Base-by-base conservation (phyloP, 768 basidiomycete genomes). In the Postia placenta region DNA sequence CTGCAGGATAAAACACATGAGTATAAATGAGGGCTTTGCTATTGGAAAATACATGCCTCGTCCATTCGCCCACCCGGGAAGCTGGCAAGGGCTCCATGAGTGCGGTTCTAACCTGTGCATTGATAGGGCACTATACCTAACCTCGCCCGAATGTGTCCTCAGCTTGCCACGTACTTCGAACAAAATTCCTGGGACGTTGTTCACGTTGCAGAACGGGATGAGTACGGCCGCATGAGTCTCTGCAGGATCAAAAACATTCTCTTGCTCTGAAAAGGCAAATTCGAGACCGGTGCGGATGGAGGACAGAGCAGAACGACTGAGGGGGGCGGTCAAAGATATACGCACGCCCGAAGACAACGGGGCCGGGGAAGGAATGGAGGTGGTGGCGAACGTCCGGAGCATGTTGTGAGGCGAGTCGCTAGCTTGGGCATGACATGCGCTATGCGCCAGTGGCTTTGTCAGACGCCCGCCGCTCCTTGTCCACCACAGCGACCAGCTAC, bases 21-120 rank as follows among this genome's bases (percentile, higher is more conserved):
- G 25, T 15, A 7, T 25, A 36, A 25, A 27, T 47, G 12, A n/a
- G 30, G 25, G n/a, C 33, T 15, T 23, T 30, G 23, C 20, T n/a
- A n/a, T n/a, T n/a, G n/a, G 26, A 17, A 53, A 7, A 27, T 6
- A 67, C 67, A 24, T 53, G 83, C 85, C 46, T 80, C 65, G 62
- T 89, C 87, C 24, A 82, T 74, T 51, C 74, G 74, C 11, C 87
- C 87, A 24, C 87, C 86, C 41, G 87, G 87, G 65, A 86, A 88
- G 69, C 87, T 89, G 59, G n/a, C 19, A 36, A 48, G 42, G 20
- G n/a, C 42, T 52, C 11, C 36, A 28, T 36, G 41, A 30, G n/a
- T n/a, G 36, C 28, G 15, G 14, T 25, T 30, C n/a, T 5, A 20
- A n/a, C 11, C 19, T n/a, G 7, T 4, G 1, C 30, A n/a, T 1